Percentiles rank a stretch among this genome's conserved stretches.
Evolutionary conservation across 352 stramenopile species (phyloP).

Genomic region (Phytophthora niederhauseri): DNA sequence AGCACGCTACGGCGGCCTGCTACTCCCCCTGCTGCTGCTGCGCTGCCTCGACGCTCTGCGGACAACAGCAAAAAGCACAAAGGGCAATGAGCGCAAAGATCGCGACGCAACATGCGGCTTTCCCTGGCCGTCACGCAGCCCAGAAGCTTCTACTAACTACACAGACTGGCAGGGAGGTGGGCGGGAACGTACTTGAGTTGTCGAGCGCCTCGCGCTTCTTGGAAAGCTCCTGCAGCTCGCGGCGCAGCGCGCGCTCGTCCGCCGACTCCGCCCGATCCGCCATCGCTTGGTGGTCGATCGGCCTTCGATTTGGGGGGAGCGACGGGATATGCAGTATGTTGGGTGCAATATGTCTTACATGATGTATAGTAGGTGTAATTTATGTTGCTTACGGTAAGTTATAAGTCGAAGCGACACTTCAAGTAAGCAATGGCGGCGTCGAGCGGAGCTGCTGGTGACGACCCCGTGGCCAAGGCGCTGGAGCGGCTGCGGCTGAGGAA

Average conservation of each 20-base stretch:
- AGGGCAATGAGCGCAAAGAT: slow-evolving; percentile 31
- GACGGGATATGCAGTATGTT: not conserved
- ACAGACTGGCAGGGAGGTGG: not conserved
- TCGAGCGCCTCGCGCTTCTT: slow-evolving; percentile 62
- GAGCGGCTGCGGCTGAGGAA: slow-evolving; percentile 27
- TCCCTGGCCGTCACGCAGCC: not conserved
- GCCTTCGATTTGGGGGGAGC: slow-evolving; percentile 16
- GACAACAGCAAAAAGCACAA: not conserved
- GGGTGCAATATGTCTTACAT: too few relatives aligned
- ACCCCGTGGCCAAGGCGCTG: slow-evolving; percentile 31
- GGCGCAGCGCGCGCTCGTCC: slow-evolving; percentile 59
- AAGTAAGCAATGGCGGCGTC: slow-evolving; percentile 22
- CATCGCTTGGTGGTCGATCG: slow-evolving; percentile 28
- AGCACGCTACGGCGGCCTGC: slow-evolving; percentile 35
- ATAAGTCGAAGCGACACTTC: slow-evolving; percentile 7
- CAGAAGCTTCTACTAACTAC: not conserved
- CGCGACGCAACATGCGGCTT: slow-evolving; percentile 4
- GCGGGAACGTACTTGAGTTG: slow-evolving; percentile 31
- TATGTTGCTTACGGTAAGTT: not conserved
- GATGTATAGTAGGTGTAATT: not conserved
- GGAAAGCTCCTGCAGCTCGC: slow-evolving; percentile 54
- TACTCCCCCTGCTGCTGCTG: not conserved
- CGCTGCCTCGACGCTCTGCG: slow-evolving; percentile 31
- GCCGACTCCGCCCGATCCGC: slow-evolving; percentile 37
- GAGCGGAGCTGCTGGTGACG: slow-evolving; percentile 11